These are phyloP conservation scores for Lasiodiplodia hormozganensis DNA, from an alignment of 2,329 filamentous ascomycete species.

Conservation along the genomic window DNA sequence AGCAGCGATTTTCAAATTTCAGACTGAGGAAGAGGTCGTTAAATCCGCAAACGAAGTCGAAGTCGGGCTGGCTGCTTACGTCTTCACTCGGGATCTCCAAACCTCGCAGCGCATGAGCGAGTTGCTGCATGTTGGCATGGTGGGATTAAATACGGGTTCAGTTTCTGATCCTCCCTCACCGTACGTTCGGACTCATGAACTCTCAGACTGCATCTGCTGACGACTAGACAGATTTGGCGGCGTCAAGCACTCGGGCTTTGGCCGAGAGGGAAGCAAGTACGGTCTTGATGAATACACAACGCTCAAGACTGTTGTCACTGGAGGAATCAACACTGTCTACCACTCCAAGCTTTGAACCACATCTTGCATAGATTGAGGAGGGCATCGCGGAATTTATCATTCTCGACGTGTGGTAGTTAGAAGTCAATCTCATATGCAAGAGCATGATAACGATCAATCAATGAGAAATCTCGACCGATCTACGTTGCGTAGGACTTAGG, in stretches of 20 bases:
- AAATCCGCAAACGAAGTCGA: slow-evolving; percentile 46
- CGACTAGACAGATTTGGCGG: neutral
- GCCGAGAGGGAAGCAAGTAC: slow-evolving; percentile 10
- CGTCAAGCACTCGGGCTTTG: neutral
- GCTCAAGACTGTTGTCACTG: slow-evolving; percentile 3
- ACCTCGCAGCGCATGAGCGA: slow-evolving; percentile 37
- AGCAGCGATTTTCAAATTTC: slow-evolving; percentile 43
- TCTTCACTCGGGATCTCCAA: slow-evolving; percentile 49
- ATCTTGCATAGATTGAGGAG: too few species aligned
- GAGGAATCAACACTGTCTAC: neutral
- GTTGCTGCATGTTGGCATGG: slow-evolving; percentile 44
- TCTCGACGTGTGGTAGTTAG: too few species aligned
- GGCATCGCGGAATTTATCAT: too few species aligned
- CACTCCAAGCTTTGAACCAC: neutral
- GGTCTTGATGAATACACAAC: slow-evolving; percentile 8
- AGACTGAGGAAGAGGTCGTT: slow-evolving; percentile 50
- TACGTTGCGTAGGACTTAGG: too few species aligned
- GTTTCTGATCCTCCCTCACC: neutral
- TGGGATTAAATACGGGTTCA: slow-evolving; percentile 39
- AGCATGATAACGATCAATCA: too few species aligned
- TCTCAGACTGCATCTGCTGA: neutral
- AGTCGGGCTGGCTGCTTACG: slow-evolving; percentile 47
- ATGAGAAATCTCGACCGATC: too few species aligned
- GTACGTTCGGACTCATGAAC: neutral
- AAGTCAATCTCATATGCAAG: too few species aligned